A percentile compares a stretch with the other conserved stretches of the same genome.
Evolutionary conservation across 2,329 filamentous ascomycete species (phyloP).

Genomic region (Aspergillus ochraceoroseus): DNA sequence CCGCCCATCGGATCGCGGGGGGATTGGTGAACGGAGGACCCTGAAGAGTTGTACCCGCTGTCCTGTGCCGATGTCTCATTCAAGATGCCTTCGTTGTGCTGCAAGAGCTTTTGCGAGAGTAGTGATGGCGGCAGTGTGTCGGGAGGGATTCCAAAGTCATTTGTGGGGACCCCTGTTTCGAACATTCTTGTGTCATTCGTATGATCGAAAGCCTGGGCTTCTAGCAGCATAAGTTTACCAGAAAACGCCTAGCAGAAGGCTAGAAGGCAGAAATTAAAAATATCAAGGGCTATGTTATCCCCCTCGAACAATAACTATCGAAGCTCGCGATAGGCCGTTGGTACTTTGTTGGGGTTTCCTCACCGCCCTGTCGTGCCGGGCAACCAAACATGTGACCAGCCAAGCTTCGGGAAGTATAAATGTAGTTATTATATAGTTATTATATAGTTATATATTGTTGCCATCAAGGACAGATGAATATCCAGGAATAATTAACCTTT

Average conservation of each 20-base stretch:
- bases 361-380: slow-evolving; percentile 19
- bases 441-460: too few relatives aligned
- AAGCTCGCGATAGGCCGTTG: too few relatives aligned
- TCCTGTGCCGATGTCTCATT: slow-evolving; percentile 23
- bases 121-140: not conserved
- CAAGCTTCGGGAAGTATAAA: too few relatives aligned
- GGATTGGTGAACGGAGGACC: slow-evolving; percentile 32
- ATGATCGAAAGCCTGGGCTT: too few relatives aligned
- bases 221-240: too few relatives aligned
- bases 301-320: too few relatives aligned
- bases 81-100: slow-evolving; percentile 13
- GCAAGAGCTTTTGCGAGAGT: slow-evolving; percentile 2
- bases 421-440: too few relatives aligned
- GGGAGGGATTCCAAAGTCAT: not conserved
- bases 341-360: slow-evolving; percentile 14
- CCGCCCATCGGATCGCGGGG: slow-evolving; percentile 25
- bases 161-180: not conserved
- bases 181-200: not conserved
- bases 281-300: too few relatives aligned
- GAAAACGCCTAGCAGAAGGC: too few relatives aligned
- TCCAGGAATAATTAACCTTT: too few relatives aligned
- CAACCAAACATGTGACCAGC: slow-evolving; percentile 15
- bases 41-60: slow-evolving; percentile 34
- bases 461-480: too few relatives aligned
- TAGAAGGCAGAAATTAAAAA: too few relatives aligned